These are phyloP conservation scores for Magnaporthales sp. DNA, from an alignment of 2,329 filamentous ascomycete genomes.

Conservation along the genomic window DNA sequence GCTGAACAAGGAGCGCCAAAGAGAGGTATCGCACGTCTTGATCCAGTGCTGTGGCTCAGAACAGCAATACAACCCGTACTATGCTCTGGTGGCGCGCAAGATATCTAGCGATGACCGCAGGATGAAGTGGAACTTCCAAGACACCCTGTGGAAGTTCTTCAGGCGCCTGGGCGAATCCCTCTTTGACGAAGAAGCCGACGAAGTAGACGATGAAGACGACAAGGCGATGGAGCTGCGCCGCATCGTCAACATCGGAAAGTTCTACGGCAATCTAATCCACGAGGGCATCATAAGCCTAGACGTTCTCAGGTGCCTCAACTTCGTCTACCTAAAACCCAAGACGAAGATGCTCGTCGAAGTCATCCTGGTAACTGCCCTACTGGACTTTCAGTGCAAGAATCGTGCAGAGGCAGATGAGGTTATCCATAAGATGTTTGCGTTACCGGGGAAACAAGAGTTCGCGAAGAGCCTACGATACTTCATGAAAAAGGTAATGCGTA, in stretches of 20 bases:
- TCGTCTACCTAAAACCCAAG: conserved; percentile 68
- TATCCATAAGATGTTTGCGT: conserved; percentile 58
- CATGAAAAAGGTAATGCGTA: conserved; percentile 63
- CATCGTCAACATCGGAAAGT: conserved; percentile 42
- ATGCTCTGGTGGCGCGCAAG: conserved; percentile 72
- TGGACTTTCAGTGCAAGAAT: conserved; percentile 22
- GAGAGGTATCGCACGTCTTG: conserved; percentile 80
- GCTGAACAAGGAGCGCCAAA: conserved; percentile 77
- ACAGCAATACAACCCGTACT: conserved; percentile 83
- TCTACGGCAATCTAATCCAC: conserved; percentile 43
- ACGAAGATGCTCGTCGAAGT: conserved; percentile 74
- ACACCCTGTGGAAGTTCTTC: conserved; percentile 79
- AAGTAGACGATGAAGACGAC: conserved; percentile 36
- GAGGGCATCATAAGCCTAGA: conserved; percentile 35
- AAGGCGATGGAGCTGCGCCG: conserved; percentile 39
- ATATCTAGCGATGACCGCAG: conserved; percentile 63
- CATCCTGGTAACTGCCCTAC: conserved; percentile 66
- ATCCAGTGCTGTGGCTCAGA: conserved; percentile 82
- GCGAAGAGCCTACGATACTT: conserved; percentile 72
- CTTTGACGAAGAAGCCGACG: conserved; percentile 54
- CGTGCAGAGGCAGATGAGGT: not conserved
- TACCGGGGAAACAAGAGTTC: conserved; percentile 55
- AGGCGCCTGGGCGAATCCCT: conserved; percentile 75
- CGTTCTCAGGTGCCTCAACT: conserved; percentile 62
- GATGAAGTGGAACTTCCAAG: conserved; percentile 78